Conservation (phyloP, 441 rosid genomes). For the Populus hybrid region DNA sequence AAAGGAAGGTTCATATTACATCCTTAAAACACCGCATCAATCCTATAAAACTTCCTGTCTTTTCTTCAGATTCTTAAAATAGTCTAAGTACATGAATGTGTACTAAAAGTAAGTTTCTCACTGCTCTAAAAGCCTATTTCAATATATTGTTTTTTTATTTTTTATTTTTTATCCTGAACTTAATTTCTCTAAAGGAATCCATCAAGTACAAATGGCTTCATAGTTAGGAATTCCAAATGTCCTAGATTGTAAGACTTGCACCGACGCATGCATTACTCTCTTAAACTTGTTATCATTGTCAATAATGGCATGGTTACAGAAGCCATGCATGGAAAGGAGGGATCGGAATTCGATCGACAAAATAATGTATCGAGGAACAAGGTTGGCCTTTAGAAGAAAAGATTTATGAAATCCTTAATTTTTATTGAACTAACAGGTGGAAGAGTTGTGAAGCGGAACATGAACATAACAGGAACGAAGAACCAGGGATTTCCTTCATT, state of each 20-base stretch:
- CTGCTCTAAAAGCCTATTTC: too few relatives aligned
- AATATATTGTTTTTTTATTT: too few relatives aligned
- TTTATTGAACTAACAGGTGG: background rate
- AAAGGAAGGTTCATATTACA: too few relatives aligned
- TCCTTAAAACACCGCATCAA: too few relatives aligned
- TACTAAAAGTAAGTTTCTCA: too few relatives aligned
- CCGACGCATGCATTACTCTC: background rate
- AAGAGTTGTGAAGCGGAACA: background rate
- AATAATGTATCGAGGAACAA: background rate
- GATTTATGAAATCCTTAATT: background rate
- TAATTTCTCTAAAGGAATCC: too few relatives aligned
- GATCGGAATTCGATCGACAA: background rate
- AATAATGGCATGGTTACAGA: background rate
- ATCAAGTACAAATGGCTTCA: too few relatives aligned
- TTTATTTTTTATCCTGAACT: too few relatives aligned
- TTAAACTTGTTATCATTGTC: background rate
- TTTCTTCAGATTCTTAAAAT: too few relatives aligned
- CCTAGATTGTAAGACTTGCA: background rate
- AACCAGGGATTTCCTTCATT: background rate
- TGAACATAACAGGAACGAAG: background rate
- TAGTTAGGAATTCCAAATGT: too few relatives aligned
- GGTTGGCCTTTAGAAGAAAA: background rate
- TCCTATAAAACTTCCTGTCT: too few relatives aligned
- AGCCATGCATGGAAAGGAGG: background rate
- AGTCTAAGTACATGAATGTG: too few relatives aligned